Conservation (phyloP, 1,139 yeast species). For the Groenewaldozyma auringiensis region DNA sequence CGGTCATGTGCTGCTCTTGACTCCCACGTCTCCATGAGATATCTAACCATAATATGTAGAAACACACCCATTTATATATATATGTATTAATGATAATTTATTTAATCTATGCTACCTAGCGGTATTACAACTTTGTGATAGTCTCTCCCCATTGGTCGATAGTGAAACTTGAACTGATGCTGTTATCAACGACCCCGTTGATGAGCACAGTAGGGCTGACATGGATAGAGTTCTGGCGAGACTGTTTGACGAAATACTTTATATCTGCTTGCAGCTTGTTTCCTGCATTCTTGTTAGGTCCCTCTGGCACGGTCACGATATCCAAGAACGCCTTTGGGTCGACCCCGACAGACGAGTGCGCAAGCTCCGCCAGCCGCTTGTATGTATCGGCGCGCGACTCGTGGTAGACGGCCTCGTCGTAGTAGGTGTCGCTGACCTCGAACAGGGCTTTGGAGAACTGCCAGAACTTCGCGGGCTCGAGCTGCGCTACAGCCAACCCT, state of each 20-base stretch:
- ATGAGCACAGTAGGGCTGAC: conserved; percentile 76
- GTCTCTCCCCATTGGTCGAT: conserved; percentile 24
- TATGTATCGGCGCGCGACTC: conserved; percentile 53
- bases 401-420: conserved; percentile 52
- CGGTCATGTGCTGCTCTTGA: not conserved
- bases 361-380: conserved; percentile 46
- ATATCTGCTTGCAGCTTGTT: conserved; percentile 53
- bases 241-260: conserved; percentile 65
- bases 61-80: too few species aligned
- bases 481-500: conserved; percentile 55
- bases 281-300: conserved; percentile 45
- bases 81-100: not conserved
- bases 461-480: conserved; percentile 59
- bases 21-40: conserved; percentile 2
- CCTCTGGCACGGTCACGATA: conserved; percentile 25
- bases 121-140: not conserved
- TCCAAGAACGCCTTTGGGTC: conserved; percentile 25
- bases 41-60: not conserved
- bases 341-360: conserved; percentile 31
- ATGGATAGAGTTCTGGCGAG: conserved; percentile 73
- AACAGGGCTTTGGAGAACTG: conserved; percentile 50
- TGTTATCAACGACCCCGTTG: conserved; percentile 50
- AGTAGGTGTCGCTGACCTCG: conserved; percentile 37
- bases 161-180: conserved; percentile 36
- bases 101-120: too few species aligned